Conservation (phyloP, 345 rosid genomes). For the Lumnitzera racemosa region DNA sequence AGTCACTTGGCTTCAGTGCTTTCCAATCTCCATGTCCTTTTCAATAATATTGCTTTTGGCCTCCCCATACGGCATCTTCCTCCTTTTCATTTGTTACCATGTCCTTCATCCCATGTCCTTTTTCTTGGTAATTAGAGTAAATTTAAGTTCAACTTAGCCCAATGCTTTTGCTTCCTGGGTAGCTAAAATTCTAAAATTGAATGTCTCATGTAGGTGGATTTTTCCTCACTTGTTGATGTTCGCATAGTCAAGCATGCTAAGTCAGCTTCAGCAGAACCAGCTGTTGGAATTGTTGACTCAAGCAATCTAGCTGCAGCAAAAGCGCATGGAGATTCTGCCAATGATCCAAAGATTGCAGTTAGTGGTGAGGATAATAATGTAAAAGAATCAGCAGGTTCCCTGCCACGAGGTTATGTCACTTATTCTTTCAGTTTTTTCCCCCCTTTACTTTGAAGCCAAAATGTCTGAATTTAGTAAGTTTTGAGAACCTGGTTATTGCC, state of each 20-base stretch:
- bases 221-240: constrained; percentile 62
- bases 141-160: no score
- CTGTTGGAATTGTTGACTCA: constrained; percentile 8
- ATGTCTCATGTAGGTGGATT: constrained; percentile 51
- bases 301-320: constrained; percentile 14
- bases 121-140: no score
- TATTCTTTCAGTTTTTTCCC: neutral
- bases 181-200: neutral
- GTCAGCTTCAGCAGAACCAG: constrained; percentile 16
- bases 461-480: no score
- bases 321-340: constrained; percentile 14
- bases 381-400: constrained; percentile 19
- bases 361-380: constrained; percentile 8
- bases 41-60: no score
- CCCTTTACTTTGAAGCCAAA: no score
- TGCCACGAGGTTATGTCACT: constrained; percentile 37
- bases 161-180: no score
- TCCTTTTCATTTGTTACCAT: no score
- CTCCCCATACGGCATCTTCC: no score
- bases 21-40: no score
- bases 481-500: no score
- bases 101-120: no score
- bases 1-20: no score
- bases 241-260: constrained; percentile 38
- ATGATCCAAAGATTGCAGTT: constrained; percentile 17